Percentiles rank a stretch among this genome's conserved stretches.
Evolutionary conservation across 2,329 filamentous ascomycete species (phyloP).

Genomic region (Nigrograna mackinnonii): DNA sequence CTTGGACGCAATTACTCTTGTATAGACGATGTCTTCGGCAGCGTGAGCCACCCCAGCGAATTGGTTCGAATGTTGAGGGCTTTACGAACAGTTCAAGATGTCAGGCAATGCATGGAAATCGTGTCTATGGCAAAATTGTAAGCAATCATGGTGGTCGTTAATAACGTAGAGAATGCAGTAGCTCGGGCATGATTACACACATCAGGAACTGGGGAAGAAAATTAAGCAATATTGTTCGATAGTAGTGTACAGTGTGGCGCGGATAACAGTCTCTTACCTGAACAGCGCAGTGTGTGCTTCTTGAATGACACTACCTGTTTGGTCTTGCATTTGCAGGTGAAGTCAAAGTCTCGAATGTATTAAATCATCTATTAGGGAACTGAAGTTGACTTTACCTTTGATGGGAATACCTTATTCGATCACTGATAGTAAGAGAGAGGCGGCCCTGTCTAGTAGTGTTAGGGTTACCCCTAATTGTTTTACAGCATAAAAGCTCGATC

Average conservation of each 20-base stretch:
- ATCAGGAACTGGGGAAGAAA: slow-evolving; percentile 50
- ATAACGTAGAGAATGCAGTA: slow-evolving; percentile 55
- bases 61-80: slow-evolving; percentile 68
- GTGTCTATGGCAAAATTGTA: slow-evolving; percentile 56
- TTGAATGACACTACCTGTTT: slow-evolving; percentile 63
- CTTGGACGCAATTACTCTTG: slow-evolving; percentile 64
- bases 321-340: slow-evolving; percentile 60
- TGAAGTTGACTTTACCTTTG: no score
- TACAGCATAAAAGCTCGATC: no score
- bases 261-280: slow-evolving; percentile 56
- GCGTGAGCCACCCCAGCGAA: slow-evolving; percentile 75
- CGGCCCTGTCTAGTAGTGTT: no score
- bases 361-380: no score
- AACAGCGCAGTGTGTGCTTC: slow-evolving; percentile 61
- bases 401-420: no score
- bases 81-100: slow-evolving; percentile 60
- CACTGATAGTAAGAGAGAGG: no score
- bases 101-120: slow-evolving; percentile 46
- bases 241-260: slow-evolving; percentile 54
- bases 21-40: slow-evolving; percentile 63
- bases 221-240: slow-evolving; percentile 51
- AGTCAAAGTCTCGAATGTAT: no score
- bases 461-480: no score
- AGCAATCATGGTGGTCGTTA: slow-evolving; percentile 59
- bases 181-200: slow-evolving; percentile 59